Conservation (phyloP, 768 basidiomycete species). For the Royoungia palumana region DNA sequence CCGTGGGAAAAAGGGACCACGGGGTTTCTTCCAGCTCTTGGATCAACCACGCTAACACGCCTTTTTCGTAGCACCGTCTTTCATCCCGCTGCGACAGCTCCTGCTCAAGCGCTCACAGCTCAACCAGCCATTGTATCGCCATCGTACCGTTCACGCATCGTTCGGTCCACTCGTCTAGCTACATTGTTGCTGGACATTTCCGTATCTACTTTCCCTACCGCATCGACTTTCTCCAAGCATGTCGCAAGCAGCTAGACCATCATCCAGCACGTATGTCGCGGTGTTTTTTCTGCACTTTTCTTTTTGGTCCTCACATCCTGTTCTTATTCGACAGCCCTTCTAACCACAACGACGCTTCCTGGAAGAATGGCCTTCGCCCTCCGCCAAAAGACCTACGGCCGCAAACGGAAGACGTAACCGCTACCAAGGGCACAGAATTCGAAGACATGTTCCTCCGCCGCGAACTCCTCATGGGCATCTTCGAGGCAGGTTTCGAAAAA, state of each 20-base stretch:
- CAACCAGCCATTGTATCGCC: conserved; percentile 14
- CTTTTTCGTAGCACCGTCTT: conserved; percentile 12
- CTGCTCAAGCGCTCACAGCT: conserved; percentile 9
- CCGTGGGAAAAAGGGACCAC: conserved; percentile 26
- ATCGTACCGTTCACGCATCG: conserved; percentile 22
- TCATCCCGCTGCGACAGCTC: conserved; percentile 12
- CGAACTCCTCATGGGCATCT: conserved; percentile 99
- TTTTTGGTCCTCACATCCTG: background rate
- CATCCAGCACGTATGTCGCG: conserved; percentile 28
- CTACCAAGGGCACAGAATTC: conserved; percentile 91
- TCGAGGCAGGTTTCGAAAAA: conserved; percentile 95
- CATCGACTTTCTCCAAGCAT: conserved; percentile 18
- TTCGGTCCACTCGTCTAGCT: conserved; percentile 18
- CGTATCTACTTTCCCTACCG: conserved; percentile 9
- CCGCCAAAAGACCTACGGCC: conserved; percentile 91
- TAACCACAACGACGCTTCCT: conserved; percentile 38
- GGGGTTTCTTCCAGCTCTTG: conserved; percentile 32
- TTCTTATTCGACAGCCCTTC: conserved; percentile 19
- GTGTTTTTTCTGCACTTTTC: background rate
- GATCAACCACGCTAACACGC: conserved; percentile 19
- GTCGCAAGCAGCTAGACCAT: conserved; percentile 32
- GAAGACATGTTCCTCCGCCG: conserved; percentile 91
- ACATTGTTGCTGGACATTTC: conserved; percentile 11
- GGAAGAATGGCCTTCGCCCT: conserved; percentile 76
- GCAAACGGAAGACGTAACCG: conserved; percentile 96